Base-by-base conservation (phyloP, 208 protist species). In the Leishmania tropica region DNA sequence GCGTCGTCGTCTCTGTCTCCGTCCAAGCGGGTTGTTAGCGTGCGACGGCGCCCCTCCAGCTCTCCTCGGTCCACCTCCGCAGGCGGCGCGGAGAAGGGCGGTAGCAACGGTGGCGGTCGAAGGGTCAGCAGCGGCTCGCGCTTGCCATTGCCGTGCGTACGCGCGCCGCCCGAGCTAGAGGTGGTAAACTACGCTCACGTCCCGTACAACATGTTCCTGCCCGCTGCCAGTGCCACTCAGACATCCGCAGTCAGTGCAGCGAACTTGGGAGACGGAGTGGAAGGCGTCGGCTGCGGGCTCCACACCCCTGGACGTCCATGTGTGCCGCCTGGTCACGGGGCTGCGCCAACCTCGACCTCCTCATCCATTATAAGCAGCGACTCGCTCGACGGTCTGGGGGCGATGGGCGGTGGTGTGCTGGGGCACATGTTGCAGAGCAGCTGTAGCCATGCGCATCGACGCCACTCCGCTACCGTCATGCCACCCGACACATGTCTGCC, bases 151-250 rank as follows among this genome's bases (percentile, higher is more conserved):
- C 48, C 11, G 62, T 72, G 40, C 19, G 48, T n/a, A 42, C 60
- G 3, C 24, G 51, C 28, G 77, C 62, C 78, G 37, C 58, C 47
- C 21, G 84, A 76, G 68, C 60, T 90, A 45, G 45, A 87, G 72
- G 79, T 87, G n/a, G 81, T 88, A 31, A 75, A 77, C 56, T 93
- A 93, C 82, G 64, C 80, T 15, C 90, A 93, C 53, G 79, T 93
- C 31, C 90, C 90, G 37, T 81, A 92, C 80, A 64, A 87, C n/a
- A 78, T 93, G 56, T 85, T 94, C 35, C 54, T 79, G 21, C 70
- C 71, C 7, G 48, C 81, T 56, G 40, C 76, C 45, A 31, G 79
- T 28, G 74, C 19, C 21, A 19, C 64, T 42, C 70, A 15, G 7
- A 24, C 35, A 21, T 19, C 40, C 11, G 19, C 8, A 45, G 2